Conservation (phyloP, 495 filamentous ascomycete species). For the Penicillium ucsense region DNA sequence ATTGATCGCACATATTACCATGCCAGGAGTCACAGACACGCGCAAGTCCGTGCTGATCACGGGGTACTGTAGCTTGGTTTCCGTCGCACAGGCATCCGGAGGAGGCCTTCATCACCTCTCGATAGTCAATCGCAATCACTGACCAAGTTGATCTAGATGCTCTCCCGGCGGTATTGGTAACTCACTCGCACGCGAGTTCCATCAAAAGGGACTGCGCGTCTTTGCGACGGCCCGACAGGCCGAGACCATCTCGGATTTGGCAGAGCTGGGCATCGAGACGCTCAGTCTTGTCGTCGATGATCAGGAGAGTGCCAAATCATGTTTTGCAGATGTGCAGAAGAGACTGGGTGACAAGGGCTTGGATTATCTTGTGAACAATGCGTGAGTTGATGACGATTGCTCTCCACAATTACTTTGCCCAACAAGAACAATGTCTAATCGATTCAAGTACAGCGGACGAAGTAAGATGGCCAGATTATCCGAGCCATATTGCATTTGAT, state of each 20-base stretch:
- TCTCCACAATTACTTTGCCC: neutral
- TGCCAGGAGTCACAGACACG: slow-evolving; percentile 20
- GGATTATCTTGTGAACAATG: slow-evolving; percentile 55
- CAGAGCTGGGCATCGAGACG: slow-evolving; percentile 41
- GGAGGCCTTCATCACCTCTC: neutral
- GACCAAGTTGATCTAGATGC: slow-evolving; percentile 26
- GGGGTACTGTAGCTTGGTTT: slow-evolving; percentile 22
- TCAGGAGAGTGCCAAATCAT: slow-evolving; percentile 33
- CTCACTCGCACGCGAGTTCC: slow-evolving; percentile 46
- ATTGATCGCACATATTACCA: neutral
- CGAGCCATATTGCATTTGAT: too few relatives aligned
- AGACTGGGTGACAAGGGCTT: slow-evolving; percentile 37
- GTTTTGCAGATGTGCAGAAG: slow-evolving; percentile 31
- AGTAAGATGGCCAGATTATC: slow-evolving; percentile 14
- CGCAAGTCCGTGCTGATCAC: slow-evolving; percentile 39
- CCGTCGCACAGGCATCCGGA: neutral
- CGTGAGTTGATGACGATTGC: slow-evolving; percentile 22
- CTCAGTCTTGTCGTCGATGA: slow-evolving; percentile 44
- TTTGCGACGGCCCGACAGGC: slow-evolving; percentile 48
- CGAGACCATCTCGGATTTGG: slow-evolving; percentile 36
- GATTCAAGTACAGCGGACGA: slow-evolving; percentile 18
- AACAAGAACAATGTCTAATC: slow-evolving; percentile 2
- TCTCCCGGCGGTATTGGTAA: slow-evolving; percentile 51
- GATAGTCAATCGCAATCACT: neutral
- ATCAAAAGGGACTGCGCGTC: slow-evolving; percentile 40